Evolutionary conservation across 495 filamentous ascomycete species (phyloP), one percentile per base, ranked within the genome.

Genomic region (Pyronema omphalodes): DNA sequence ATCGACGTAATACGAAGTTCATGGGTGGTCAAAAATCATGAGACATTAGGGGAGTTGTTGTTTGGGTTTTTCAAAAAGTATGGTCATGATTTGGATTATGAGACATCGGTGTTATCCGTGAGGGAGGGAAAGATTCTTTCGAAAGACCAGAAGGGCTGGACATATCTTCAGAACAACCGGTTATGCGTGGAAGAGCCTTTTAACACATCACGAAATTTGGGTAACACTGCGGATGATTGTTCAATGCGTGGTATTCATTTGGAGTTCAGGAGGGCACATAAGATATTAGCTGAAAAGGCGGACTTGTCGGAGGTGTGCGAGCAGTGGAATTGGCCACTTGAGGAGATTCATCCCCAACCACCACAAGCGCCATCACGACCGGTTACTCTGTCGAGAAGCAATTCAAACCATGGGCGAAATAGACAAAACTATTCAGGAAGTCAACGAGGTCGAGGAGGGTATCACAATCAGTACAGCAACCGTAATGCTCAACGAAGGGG

Each of bases 171-270:
- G 61, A 64, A 75, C 43, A 88, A 94, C 61, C 75, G 81, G 44
- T 75, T 98, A 44, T 95, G 91, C 65, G 83, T 96, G 23, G 93
- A 98, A 65, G 91, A 98, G 64, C 93, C 91, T 2, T 98, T 98
- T 72, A 98, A 93, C 60, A 82, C 75, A 29, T 72, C 70, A n/a
- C 76, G 93, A n/a, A 98, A 98, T 67, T 73, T 98, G 48, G 91
- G 88, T 0, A 96, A 96, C 60, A 95, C 91, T 17, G 91, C 91
- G 7, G 91, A 98, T 61, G 88, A 93, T 64, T 88, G 80, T 3
- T 91, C 91, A 0, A 93, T 93, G 63, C 75, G 82, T 48, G 91
- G 91, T 2, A 74, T 98, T 15, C 93, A 96, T 68, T 66, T 84
- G 47, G 91, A 98, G 67, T 68, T 98, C 43, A 78, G 93, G 59